Evolutionary conservation across 2,329 filamentous ascomycete species (phyloP), one percentile per base, ranked within the genome.

Genomic region (Sporothrix luriei): DNA sequence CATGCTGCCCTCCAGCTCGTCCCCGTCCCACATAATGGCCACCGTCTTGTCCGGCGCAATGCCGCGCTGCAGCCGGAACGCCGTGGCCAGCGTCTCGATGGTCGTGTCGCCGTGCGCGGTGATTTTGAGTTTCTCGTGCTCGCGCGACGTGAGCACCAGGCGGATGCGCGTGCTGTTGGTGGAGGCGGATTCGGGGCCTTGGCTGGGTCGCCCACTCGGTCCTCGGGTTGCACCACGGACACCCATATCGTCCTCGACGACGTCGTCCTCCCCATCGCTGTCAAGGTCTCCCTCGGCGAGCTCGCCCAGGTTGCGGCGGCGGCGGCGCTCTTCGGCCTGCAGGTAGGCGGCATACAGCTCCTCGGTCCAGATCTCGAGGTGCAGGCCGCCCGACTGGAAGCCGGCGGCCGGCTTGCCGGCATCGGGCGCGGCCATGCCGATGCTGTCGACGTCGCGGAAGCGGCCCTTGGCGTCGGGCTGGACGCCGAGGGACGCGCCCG

Each of bases 281-380:
- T 46, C 57, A 10, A 61, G 54, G n/a, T 68, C 66, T 14, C 65
- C 57, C 19, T 68, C 70, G 5, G 76, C 72, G 2, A 79, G 64
- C 69, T 82, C 80, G 52, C 82, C 82, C 4, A 81, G 77, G 33
- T 80, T 78, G 43, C 81, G 78, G 43, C 77, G 79, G 16, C 82
- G 81, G 70, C 82, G 81, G 19, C 78, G 79, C 73, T 87, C 85
- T 71, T 84, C 81, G 43, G 82, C 79, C 66, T 80, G 79, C 73
- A 84, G 80, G 75, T 85, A 81, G 19, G 79, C 76, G 33, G 79
- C 78, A 72, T 87, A 90, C 1, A 86, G 78, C 13, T 90, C 87
- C 9, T 87, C 82, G 0, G 91, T 94, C 85, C 91, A 92, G 7
- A 90, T 91, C 77, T 94, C 89, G 72, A 97, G 84, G 73, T 90